These are phyloP conservation scores for Secale cereale DNA, from an alignment of 176 grass and related monocot species.

Conservation along the genomic window DNA sequence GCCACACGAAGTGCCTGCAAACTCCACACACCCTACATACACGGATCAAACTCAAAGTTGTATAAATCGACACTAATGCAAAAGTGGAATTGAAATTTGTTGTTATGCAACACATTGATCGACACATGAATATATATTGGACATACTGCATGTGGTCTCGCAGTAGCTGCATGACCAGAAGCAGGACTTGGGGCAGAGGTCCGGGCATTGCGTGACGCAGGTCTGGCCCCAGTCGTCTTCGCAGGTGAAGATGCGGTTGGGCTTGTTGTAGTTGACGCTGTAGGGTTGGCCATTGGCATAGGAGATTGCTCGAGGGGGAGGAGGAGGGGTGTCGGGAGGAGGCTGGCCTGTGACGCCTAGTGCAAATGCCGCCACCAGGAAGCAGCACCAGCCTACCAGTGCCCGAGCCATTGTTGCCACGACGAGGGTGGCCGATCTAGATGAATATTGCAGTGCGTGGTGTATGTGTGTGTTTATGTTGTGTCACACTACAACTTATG, in stretches of 20 bases:
- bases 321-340: not conserved
- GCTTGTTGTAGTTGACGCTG: not conserved
- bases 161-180: not conserved
- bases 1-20: slow-evolving; percentile 39
- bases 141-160: not conserved
- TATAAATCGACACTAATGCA: not conserved
- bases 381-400: not conserved
- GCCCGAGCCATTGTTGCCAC: not conserved
- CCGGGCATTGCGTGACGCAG: slow-evolving; percentile 15
- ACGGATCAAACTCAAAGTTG: not conserved
- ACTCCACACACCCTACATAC: not conserved
- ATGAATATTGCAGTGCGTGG: not conserved
- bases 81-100: not conserved
- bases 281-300: not conserved
- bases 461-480: not conserved
- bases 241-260: slow-evolving; percentile 6
- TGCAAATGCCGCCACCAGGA: not conserved
- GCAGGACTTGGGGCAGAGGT: slow-evolving; percentile 16
- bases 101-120: not conserved
- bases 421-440: not conserved
- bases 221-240: not conserved
- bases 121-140: not conserved
- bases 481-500: no score
- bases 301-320: no score
- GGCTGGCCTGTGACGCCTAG: not conserved